These are phyloP conservation scores for Neonectria magnoliae DNA, from an alignment of 2,329 filamentous ascomycete genomes.

Conservation along the genomic window DNA sequence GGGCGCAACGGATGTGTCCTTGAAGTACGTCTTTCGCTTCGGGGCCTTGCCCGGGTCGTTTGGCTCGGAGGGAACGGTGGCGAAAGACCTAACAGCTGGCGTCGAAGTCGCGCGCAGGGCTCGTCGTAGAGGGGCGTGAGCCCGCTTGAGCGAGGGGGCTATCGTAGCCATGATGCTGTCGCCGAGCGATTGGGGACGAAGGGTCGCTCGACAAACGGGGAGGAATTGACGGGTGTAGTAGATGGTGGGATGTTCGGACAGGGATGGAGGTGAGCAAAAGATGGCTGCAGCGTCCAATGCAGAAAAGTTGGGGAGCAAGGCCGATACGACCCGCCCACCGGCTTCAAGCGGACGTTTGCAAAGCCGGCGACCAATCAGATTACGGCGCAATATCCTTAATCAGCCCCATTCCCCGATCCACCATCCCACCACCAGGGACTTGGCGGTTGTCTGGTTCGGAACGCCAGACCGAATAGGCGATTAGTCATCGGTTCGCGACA, in stretches of 20 bases:
- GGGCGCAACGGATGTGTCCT: slow-evolving; percentile 65
- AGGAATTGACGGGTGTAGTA: slow-evolving; percentile 4
- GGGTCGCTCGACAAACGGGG: slow-evolving; percentile 8
- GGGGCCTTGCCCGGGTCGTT: slow-evolving; percentile 39
- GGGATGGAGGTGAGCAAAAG: slow-evolving; percentile 34
- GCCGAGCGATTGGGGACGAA: slow-evolving; percentile 2
- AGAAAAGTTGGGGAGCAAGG: slow-evolving; percentile 41
- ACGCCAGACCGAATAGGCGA: slow-evolving; percentile 9
- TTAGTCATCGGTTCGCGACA: slow-evolving; percentile 29
- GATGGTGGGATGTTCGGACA: slow-evolving; percentile 29
- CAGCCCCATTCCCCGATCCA: slow-evolving; percentile 26
- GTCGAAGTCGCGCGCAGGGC: slow-evolving; percentile 49
- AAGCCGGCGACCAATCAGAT: slow-evolving; percentile 33
- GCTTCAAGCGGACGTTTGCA: slow-evolving; percentile 27
- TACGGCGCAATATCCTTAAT: slow-evolving; percentile 33
- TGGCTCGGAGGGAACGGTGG: slow-evolving; percentile 56
- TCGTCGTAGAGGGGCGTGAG: slow-evolving; percentile 55
- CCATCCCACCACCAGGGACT: slow-evolving; percentile 11
- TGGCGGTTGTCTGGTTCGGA: slow-evolving; percentile 11
- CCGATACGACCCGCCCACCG: slow-evolving; percentile 40
- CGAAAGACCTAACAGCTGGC: slow-evolving; percentile 51
- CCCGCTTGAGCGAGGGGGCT: slow-evolving; percentile 53
- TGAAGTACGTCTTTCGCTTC: slow-evolving; percentile 64
- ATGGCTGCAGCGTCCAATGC: slow-evolving; percentile 36
- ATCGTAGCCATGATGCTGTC: slow-evolving; percentile 50